Conservation (phyloP, 2,329 filamentous ascomycete species). For the Fusarium tricinctum region DNA sequence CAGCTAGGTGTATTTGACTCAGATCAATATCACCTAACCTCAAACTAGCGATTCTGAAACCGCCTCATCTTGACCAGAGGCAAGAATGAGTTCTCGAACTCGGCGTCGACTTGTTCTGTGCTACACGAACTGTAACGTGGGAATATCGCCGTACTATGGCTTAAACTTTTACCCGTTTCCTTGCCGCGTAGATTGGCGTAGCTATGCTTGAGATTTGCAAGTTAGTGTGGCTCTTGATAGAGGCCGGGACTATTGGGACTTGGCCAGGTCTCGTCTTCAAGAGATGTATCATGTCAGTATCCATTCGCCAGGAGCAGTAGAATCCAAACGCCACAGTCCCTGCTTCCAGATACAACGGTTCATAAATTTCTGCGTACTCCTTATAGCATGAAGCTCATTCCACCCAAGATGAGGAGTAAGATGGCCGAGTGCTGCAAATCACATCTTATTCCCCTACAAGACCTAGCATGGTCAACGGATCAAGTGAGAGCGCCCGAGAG, state of each 20-base stretch:
- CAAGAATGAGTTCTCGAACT: constrained; percentile 12
- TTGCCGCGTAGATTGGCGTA: constrained; percentile 9
- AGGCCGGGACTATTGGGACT: constrained; percentile 25
- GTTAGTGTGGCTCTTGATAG: constrained; percentile 29
- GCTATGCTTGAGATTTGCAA: constrained; percentile 24
- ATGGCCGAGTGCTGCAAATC: background rate
- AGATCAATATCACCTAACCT: constrained; percentile 16
- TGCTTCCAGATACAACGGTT: constrained; percentile 33
- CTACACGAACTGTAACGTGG: constrained; percentile 29
- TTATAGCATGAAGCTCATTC: constrained; percentile 8
- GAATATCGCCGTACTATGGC: constrained; percentile 34
- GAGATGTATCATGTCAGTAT: constrained; percentile 13
- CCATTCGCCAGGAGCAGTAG: constrained; percentile 23
- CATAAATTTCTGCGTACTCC: background rate
- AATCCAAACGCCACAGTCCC: constrained; percentile 47
- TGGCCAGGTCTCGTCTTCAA: constrained; percentile 23
- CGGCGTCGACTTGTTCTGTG: constrained; percentile 25
- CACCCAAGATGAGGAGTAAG: constrained; percentile 6
- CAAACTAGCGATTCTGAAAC: constrained; percentile 9
- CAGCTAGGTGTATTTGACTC: background rate
- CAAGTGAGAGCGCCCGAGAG: constrained; percentile 6
- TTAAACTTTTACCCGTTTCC: constrained; percentile 19
- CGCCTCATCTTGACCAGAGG: constrained; percentile 7
- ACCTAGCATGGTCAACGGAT: background rate
- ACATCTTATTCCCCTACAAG: background rate